Conservation (phyloP, 2,329 filamentous ascomycete species). For the Aurifilum marmelostoma region DNA sequence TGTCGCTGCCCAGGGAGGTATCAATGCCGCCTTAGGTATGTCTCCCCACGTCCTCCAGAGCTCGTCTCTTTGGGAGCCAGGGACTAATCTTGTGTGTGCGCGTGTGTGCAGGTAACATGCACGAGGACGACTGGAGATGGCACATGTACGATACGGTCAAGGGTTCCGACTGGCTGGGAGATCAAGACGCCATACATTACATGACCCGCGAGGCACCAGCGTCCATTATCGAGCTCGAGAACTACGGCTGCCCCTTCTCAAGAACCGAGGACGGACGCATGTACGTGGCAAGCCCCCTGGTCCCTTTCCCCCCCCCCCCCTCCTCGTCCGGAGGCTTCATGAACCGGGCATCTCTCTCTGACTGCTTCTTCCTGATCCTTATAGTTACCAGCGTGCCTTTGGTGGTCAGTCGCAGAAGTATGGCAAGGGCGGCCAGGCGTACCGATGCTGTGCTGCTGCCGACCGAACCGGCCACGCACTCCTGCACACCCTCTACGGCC, state of each 20-base stretch:
- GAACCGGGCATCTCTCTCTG: constrained; percentile 18
- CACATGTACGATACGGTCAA: constrained; percentile 99
- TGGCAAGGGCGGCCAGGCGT: constrained; percentile 97
- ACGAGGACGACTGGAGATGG: constrained; percentile 98
- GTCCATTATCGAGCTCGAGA: constrained; percentile 92
- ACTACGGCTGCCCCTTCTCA: constrained; percentile 96
- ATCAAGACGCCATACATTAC: constrained; percentile 97
- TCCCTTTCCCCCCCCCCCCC: background rate
- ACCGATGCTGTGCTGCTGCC: constrained; percentile 94
- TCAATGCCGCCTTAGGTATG: constrained; percentile 72
- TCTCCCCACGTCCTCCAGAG: too few relatives aligned
- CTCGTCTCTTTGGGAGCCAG: too few relatives aligned
- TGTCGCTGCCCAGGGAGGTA: constrained; percentile 80
- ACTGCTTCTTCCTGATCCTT: constrained; percentile 27
- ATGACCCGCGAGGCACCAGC: constrained; percentile 95
- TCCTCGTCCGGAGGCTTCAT: background rate
- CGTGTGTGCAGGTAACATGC: constrained; percentile 75
- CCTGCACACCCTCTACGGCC: constrained; percentile 96
- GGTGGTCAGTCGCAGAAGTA: constrained; percentile 95
- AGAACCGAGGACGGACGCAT: constrained; percentile 96
- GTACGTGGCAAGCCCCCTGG: too few relatives aligned
- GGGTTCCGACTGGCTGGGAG: constrained; percentile 95
- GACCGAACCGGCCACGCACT: constrained; percentile 97
- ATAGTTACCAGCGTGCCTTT: constrained; percentile 93
- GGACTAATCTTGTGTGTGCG: too few relatives aligned